A percentile compares a stretch with the other conserved stretches of the same genome.
Conservation (phyloP, 768 basidiomycete species). For the Trametes meyenii region DNA sequence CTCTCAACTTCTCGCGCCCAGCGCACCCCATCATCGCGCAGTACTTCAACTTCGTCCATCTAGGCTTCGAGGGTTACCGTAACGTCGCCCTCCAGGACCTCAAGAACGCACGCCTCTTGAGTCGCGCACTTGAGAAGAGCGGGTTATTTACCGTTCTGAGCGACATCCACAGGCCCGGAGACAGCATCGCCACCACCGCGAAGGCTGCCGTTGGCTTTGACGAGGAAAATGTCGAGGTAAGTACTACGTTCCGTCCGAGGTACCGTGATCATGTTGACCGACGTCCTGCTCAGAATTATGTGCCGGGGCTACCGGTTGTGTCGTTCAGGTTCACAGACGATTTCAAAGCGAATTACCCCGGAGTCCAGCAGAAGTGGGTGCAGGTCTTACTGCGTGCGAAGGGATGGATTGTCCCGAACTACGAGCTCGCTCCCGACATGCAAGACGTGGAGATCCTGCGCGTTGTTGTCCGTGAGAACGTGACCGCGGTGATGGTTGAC, state of each 20-base stretch:
- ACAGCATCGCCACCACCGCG: constrained; percentile 29
- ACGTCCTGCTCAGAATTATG: constrained; percentile 40
- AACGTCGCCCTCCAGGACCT: constrained; percentile 50
- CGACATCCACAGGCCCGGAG: constrained; percentile 53
- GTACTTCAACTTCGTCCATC: constrained; percentile 65
- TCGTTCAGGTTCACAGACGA: constrained; percentile 57
- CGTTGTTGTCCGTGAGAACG: constrained; percentile 61
- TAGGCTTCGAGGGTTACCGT: constrained; percentile 59
- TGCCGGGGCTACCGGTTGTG: constrained; percentile 55
- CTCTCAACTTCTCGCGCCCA: constrained; percentile 62
- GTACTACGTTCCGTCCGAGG: constrained; percentile 1
- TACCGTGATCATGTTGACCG: not conserved
- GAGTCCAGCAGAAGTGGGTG: constrained; percentile 61
- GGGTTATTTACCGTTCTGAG: constrained; percentile 55
- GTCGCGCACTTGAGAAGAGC: constrained; percentile 60
- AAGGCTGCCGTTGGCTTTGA: constrained; percentile 42
- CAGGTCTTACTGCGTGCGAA: constrained; percentile 51
- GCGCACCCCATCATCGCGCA: constrained; percentile 64
- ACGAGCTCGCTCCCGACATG: constrained; percentile 57
- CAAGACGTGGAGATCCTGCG: constrained; percentile 59
- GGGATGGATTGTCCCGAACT: constrained; percentile 64
- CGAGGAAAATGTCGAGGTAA: constrained; percentile 62
- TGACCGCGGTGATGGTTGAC: constrained; percentile 50
- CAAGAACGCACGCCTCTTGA: constrained; percentile 66
- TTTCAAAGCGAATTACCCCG: constrained; percentile 54